Percentiles rank a stretch among this genome's conserved stretches.
These are phyloP conservation scores for Sporothrix inflata DNA, from an alignment of 2,329 filamentous ascomycete species.

Conservation along the genomic window DNA sequence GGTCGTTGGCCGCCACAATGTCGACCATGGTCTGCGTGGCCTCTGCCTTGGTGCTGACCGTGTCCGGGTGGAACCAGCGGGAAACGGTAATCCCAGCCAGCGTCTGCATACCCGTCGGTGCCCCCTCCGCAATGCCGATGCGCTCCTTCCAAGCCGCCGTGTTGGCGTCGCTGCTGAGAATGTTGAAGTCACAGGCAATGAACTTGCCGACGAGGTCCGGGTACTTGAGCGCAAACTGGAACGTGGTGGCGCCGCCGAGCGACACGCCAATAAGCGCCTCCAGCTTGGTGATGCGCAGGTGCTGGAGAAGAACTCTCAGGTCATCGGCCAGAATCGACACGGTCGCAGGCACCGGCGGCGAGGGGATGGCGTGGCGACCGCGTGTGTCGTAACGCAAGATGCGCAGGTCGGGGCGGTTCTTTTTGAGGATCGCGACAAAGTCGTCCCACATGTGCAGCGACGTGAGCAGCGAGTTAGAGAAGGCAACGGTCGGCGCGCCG, in stretches of 20 bases:
- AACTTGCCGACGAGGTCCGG: constrained; percentile 63
- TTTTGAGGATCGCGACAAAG: constrained; percentile 65
- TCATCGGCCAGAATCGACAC: constrained; percentile 71
- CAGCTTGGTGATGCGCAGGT: constrained; percentile 68
- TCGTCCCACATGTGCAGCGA: constrained; percentile 80
- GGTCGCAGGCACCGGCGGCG: constrained; percentile 55
- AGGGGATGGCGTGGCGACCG: constrained; percentile 61
- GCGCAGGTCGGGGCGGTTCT: constrained; percentile 65
- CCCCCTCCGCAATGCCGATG: constrained; percentile 66
- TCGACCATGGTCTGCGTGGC: constrained; percentile 57
- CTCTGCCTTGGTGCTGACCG: constrained; percentile 51
- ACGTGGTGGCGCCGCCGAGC: constrained; percentile 77
- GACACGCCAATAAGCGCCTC: constrained; percentile 75
- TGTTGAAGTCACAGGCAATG: constrained; percentile 79
- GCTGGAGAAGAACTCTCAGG: constrained; percentile 65
- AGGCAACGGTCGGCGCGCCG: constrained; percentile 71
- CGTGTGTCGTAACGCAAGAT: constrained; percentile 78
- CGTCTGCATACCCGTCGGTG: constrained; percentile 56
- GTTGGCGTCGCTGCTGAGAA: constrained; percentile 71
- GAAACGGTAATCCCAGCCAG: constrained; percentile 72
- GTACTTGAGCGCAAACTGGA: constrained; percentile 71
- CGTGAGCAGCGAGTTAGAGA: constrained; percentile 80
- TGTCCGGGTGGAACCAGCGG: constrained; percentile 75
- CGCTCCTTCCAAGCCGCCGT: constrained; percentile 79
- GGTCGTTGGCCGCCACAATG: constrained; percentile 70